These are phyloP conservation scores for Aspergillus sp. DNA, from an alignment of 2,329 filamentous ascomycete species.

Conservation along the genomic window DNA sequence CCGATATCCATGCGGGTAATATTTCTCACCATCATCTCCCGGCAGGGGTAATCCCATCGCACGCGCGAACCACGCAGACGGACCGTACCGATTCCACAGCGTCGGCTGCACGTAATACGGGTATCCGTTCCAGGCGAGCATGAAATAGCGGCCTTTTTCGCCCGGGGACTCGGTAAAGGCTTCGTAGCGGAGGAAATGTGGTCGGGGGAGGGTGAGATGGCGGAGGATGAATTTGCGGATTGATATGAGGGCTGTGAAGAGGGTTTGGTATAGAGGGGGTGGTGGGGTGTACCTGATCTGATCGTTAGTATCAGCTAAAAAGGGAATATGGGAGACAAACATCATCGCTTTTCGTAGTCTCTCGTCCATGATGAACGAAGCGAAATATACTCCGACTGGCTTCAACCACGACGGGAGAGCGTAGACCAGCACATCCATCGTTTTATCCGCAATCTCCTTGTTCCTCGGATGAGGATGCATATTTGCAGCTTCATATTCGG, in stretches of 20 bases:
- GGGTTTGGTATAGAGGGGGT: neutral
- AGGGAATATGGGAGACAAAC: conserved; percentile 35
- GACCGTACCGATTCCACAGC: conserved; percentile 59
- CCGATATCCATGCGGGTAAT: conserved; percentile 45
- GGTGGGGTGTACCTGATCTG: no score
- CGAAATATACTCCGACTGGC: conserved; percentile 44
- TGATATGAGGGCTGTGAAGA: conserved; percentile 46
- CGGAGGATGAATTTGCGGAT: conserved; percentile 53
- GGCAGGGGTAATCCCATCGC: conserved; percentile 43
- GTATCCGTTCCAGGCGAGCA: conserved; percentile 51
- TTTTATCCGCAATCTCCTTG: conserved; percentile 51
- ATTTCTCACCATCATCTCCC: conserved; percentile 44
- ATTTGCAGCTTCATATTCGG: conserved; percentile 52
- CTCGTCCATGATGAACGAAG: conserved; percentile 59
- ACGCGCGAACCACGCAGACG: conserved; percentile 45
- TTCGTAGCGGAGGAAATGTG: conserved; percentile 32
- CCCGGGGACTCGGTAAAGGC: conserved; percentile 47
- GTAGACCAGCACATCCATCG: conserved; percentile 58
- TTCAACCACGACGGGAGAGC: conserved; percentile 45
- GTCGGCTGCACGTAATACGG: conserved; percentile 62
- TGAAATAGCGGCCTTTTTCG: conserved; percentile 50
- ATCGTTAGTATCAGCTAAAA: no score
- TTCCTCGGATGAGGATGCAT: conserved; percentile 54
- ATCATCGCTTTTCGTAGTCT: conserved; percentile 60
- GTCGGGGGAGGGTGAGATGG: conserved; percentile 57